Conservation (phyloP, 225 moss, liverwort and hornwort genomes). For the Bryoerythrophyllum caledonicum region DNA sequence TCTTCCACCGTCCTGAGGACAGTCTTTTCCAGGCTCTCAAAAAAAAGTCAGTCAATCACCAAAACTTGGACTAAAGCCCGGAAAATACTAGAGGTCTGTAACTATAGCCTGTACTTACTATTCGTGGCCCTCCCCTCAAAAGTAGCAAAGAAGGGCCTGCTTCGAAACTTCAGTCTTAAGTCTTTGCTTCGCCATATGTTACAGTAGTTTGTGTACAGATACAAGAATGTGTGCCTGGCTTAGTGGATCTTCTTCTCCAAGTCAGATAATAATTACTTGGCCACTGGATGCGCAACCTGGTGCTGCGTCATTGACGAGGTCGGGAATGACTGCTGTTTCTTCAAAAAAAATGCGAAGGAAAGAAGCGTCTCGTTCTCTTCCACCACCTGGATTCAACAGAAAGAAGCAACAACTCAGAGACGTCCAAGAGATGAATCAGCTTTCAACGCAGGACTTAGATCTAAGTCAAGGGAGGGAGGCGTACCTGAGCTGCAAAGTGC, state of each 20-base stretch:
- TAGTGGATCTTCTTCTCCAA: background rate
- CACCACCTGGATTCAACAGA: conserved; percentile 61
- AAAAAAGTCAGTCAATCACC: background rate
- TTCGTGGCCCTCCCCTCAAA: background rate
- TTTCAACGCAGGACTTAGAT: too few species aligned
- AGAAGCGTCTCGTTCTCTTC: conserved; percentile 95
- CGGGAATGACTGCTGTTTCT: conserved; percentile 84
- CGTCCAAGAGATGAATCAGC: background rate
- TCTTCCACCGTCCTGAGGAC: background rate
- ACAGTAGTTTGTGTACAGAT: conserved; percentile 34
- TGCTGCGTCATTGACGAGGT: conserved; percentile 76
- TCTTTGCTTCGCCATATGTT: conserved; percentile 40
- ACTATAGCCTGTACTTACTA: conserved; percentile 16
- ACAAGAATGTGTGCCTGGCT: conserved; percentile 31
- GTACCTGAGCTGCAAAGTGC: conserved; percentile 94
- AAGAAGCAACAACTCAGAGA: background rate
- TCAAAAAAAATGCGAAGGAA: conserved; percentile 83
- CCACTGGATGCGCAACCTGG: conserved; percentile 80
- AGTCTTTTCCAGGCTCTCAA: conserved; percentile 19
- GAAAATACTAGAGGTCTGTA: background rate
- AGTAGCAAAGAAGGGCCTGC: conserved; percentile 9
- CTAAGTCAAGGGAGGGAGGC: background rate
- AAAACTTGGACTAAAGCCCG: conserved; percentile 26
- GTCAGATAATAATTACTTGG: conserved; percentile 40
- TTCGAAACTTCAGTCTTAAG: conserved; percentile 12